Evolutionary conservation across 148 eudicot species (phyloP), one percentile per base, ranked within the genome.

Genomic region (Camellia lanceoleosa): DNA sequence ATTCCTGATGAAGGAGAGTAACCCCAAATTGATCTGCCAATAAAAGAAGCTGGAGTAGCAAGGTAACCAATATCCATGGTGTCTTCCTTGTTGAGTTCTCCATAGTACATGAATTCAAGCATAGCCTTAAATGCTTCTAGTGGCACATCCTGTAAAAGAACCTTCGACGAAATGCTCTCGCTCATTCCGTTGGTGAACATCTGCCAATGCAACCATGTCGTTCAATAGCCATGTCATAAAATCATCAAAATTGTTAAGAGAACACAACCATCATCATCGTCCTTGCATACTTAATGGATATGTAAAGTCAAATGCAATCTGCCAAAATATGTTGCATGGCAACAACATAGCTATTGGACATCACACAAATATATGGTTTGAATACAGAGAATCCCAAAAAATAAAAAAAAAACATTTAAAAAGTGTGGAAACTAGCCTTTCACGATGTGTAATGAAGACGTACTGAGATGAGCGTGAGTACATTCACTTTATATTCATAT

Each of bases 161-260:
- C 82, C 83, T 85, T 83, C 46, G 89, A 72, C 38, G 97, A 88
- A 79, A 81, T 77, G 84, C 93, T 95, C 84, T 95, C 98, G 51
- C 86, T 87, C 98, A 95, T 95, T 71, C 98, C 98, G 77, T 95
- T 95, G 55, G 98, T 95, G 85, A 95, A 89, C 98, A 95, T 95
- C 98, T 95, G 92, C 87, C 77, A 82, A 62, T 83, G 80, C 16
- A 85, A 84, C 51, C 60, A 67, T 65, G 52, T 67, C 13, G 13
- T 70, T 76, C 62, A 72, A 66, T 44, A 60, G 1, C 12, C 43
- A 68, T 9, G 44, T 38, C 60, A 76, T 20, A 51, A 76, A 23
- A 68, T 14, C 46, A 74, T 60, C 23, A 49, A 12, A 75, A n/a
- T 54, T 3, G 7, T 7, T 67, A 56, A 30, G 9, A 66, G 63